These are phyloP conservation scores for Simmondsia chinensis DNA, from an alignment of 148 eudicot species.

Conservation along the genomic window DNA sequence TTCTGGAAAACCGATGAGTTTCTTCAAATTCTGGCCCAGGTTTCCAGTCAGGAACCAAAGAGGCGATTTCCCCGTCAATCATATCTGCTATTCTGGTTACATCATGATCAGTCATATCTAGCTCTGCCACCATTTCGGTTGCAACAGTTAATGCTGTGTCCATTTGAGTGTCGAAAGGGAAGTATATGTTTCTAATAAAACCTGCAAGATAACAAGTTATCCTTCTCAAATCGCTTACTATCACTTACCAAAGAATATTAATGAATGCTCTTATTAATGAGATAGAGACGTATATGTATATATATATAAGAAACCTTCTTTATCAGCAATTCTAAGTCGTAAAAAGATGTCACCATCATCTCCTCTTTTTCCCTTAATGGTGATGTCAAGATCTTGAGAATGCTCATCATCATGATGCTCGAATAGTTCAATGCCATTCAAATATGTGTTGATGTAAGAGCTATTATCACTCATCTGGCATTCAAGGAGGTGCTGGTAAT, in stretches of 20 bases:
- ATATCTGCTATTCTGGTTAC: slow-evolving; percentile 70
- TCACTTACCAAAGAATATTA: neutral
- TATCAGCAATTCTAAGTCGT: slow-evolving; percentile 59
- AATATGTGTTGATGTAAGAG: slow-evolving; percentile 27
- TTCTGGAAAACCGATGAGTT: slow-evolving; percentile 30
- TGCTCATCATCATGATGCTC: slow-evolving; percentile 44
- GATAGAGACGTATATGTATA: neutral
- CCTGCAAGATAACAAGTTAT: slow-evolving; percentile 29
- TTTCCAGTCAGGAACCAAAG: slow-evolving; percentile 61
- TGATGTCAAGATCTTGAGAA: slow-evolving; percentile 40
- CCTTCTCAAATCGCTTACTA: neutral
- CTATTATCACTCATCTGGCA: slow-evolving; percentile 19
- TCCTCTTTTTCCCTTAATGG: slow-evolving; percentile 66
- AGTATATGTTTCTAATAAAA: slow-evolving; percentile 59
- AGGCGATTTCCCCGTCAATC: slow-evolving; percentile 66
- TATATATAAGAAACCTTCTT: slow-evolving; percentile 43
- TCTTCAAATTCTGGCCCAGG: slow-evolving; percentile 47
- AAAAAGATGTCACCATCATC: slow-evolving; percentile 66
- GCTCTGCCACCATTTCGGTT: slow-evolving; percentile 75
- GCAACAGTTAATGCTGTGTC: slow-evolving; percentile 86
- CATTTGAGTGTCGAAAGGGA: slow-evolving; percentile 57
- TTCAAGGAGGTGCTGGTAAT: slow-evolving; percentile 27
- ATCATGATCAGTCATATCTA: slow-evolving; percentile 75
- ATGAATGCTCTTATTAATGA: neutral
- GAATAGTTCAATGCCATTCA: slow-evolving; percentile 38